Conservation (phyloP, 73 alveolate species). For the Paramecium octaurelia region DNA sequence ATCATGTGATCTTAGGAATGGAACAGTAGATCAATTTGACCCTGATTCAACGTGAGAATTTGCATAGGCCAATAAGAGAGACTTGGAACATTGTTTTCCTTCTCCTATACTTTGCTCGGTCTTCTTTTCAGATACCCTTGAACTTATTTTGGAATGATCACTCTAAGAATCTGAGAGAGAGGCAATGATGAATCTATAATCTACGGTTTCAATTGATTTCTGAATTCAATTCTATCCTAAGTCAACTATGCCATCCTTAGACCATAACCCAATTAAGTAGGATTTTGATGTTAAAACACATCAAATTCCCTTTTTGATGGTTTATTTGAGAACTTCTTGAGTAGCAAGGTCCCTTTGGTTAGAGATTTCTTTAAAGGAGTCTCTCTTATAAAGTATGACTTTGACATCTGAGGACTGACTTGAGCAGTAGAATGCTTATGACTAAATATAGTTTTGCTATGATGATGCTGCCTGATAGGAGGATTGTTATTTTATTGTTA, state of each 20-base stretch:
- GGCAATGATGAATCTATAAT: not conserved
- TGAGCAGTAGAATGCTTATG: not conserved
- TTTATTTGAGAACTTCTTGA: not conserved
- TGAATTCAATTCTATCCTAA: not conserved
- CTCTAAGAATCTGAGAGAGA: not conserved
- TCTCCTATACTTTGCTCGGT: not conserved
- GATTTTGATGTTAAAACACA: not conserved
- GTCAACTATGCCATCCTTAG: not conserved
- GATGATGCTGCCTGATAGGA: not conserved
- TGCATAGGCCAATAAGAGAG: not conserved
- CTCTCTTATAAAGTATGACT: not conserved
- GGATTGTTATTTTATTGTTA: not conserved
- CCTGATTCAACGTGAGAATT: not conserved
- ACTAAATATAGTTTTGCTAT: not conserved
- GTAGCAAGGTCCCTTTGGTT: not conserved
- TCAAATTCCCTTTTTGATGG: not conserved
- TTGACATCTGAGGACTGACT: not conserved
- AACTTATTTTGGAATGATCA: not conserved
- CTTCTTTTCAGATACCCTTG: not conserved
- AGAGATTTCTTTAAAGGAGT: not conserved
- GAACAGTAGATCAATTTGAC: not conserved
- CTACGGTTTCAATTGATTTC: not conserved
- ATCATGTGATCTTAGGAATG: not conserved
- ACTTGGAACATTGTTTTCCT: not conserved
- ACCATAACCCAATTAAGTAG: constrained; percentile 15